Conservation (phyloP, 257 asterid genomes). For the Solanum tacnaense region DNA sequence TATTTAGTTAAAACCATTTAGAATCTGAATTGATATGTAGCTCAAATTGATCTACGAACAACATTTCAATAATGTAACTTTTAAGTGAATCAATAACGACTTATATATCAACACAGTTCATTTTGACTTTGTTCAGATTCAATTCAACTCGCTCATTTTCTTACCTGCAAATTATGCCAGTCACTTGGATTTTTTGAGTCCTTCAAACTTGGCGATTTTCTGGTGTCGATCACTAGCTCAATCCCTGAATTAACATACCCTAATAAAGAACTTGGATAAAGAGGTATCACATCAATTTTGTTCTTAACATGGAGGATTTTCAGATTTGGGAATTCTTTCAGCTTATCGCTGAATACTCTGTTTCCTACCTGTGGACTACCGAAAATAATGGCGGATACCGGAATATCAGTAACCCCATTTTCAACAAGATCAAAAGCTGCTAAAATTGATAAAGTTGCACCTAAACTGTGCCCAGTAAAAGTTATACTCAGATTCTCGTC, state of each 20-base stretch:
- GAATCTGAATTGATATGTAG: neutral
- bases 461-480: slow-evolving; percentile 71
- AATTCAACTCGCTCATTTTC: neutral
- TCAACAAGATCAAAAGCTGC: slow-evolving; percentile 74
- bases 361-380: slow-evolving; percentile 85
- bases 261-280: slow-evolving; percentile 41
- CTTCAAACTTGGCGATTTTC: slow-evolving; percentile 64
- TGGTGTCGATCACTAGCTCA: slow-evolving; percentile 36
- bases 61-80: neutral
- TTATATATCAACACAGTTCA: neutral
- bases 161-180: slow-evolving; percentile 80
- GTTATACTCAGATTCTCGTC: slow-evolving; percentile 50
- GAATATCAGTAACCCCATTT: slow-evolving; percentile 58
- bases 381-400: slow-evolving; percentile 62
- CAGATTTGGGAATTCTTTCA: slow-evolving; percentile 28
- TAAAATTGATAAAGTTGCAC: slow-evolving; percentile 46
- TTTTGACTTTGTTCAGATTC: neutral
- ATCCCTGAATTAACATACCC: slow-evolving; percentile 46
- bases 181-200: slow-evolving; percentile 53
- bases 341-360: slow-evolving; percentile 36
- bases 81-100: no score
- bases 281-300: slow-evolving; percentile 59
- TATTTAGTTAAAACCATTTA: no score
- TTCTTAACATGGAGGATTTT: slow-evolving; percentile 57
- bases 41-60: neutral